These are phyloP conservation scores for Camellia sinensis DNA, from an alignment of 148 eudicot species.

Conservation along the genomic window DNA sequence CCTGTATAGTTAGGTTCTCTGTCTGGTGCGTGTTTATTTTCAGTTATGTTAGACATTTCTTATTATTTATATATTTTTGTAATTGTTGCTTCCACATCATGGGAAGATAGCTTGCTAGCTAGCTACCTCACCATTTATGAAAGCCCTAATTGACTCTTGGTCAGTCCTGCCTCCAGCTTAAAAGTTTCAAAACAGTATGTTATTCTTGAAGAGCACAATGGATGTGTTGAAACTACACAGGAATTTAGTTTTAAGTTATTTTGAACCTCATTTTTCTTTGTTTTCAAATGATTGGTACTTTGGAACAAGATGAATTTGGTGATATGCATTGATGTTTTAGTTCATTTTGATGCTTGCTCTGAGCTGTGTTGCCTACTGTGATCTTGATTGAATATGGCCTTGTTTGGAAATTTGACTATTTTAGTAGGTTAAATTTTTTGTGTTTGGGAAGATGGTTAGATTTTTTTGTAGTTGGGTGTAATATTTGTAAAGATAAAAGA, in stretches of 20 bases:
- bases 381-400: too few relatives aligned
- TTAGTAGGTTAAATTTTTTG: too few relatives aligned
- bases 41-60: background rate
- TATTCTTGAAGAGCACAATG: background rate
- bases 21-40: background rate
- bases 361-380: too few relatives aligned
- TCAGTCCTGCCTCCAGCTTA: background rate
- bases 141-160: background rate
- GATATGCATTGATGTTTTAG: too few relatives aligned
- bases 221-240: background rate
- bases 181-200: background rate
- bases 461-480: too few relatives aligned
- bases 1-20: conserved; percentile 47
- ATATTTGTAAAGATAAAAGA: too few relatives aligned
- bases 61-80: background rate
- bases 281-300: too few relatives aligned
- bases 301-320: too few relatives aligned
- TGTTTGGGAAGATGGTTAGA: too few relatives aligned
- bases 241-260: background rate
- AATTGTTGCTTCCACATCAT: conserved; percentile 5
- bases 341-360: too few relatives aligned
- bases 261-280: background rate
- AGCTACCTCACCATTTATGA: background rate
- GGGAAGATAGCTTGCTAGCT: background rate
- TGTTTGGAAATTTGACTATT: too few relatives aligned